A percentile compares a stretch with the other conserved stretches of the same genome.
Conservation (phyloP, 1,139 yeast species). For the Nakaseomyces sp. region DNA sequence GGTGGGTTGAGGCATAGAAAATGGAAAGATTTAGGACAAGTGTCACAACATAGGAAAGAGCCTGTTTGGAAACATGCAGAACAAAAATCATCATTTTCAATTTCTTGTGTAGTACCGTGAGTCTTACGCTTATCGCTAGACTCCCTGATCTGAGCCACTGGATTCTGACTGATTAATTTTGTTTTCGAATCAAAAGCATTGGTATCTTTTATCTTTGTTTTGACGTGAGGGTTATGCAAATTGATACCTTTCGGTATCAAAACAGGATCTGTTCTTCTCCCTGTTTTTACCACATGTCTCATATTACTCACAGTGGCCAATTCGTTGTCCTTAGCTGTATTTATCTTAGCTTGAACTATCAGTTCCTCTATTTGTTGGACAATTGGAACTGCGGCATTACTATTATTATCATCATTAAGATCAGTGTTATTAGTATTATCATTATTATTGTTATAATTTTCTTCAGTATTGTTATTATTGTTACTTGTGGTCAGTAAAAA, state of each 20-base stretch:
- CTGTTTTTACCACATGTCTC: slow-evolving; percentile 15
- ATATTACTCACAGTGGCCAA: slow-evolving; percentile 18
- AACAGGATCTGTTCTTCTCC: slow-evolving; percentile 5
- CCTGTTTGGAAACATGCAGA: slow-evolving; percentile 85
- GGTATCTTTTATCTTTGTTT: slow-evolving; percentile 3
- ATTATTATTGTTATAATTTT: slow-evolving; percentile 6
- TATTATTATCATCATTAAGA: slow-evolving; percentile 3
- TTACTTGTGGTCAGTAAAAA: slow-evolving; percentile 1
- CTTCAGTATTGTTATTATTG: slow-evolving; percentile 6
- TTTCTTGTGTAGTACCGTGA: slow-evolving; percentile 9
- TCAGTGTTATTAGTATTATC: not conserved
- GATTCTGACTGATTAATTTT: slow-evolving; percentile 25
- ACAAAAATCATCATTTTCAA: slow-evolving; percentile 79
- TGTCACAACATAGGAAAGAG: slow-evolving; percentile 82
- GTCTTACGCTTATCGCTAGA: slow-evolving; percentile 14
- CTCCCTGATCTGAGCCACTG: slow-evolving; percentile 14
- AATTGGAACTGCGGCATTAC: not conserved
- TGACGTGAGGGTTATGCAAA: slow-evolving; percentile 4
- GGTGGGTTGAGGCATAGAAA: slow-evolving; percentile 91
- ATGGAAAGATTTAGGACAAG: slow-evolving; percentile 88
- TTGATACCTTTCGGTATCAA: slow-evolving; percentile 10
- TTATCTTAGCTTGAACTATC: slow-evolving; percentile 15
- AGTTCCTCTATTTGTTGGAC: slow-evolving; percentile 10
- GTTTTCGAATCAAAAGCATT: slow-evolving; percentile 18
- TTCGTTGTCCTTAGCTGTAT: slow-evolving; percentile 19